Conservation (phyloP, 2,329 filamentous ascomycete genomes). For the Calonectria hongkongensis region DNA sequence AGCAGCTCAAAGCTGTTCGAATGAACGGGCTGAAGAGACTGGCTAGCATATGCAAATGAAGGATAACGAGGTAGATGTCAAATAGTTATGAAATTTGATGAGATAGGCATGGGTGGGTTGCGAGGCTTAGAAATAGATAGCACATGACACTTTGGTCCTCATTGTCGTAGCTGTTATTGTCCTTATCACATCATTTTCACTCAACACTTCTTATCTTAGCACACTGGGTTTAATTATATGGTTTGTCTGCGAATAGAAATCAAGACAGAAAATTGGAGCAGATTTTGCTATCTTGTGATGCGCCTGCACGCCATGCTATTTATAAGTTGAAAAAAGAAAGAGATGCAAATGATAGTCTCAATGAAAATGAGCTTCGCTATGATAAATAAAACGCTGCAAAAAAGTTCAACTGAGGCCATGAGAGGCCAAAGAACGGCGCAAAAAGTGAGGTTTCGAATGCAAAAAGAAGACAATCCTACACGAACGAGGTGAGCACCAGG, state of each 20-base stretch:
- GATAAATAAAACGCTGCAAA: neutral
- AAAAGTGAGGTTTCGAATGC: neutral
- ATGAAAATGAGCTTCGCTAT: neutral
- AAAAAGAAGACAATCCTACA: neutral
- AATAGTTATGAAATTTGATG: conserved; percentile 46
- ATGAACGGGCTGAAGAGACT: conserved; percentile 57
- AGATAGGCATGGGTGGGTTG: neutral
- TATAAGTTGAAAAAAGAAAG: neutral
- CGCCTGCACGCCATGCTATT: neutral
- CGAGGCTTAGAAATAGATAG: conserved; percentile 29
- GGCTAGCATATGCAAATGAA: conserved; percentile 55
- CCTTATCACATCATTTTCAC: conserved; percentile 26
- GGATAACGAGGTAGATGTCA: conserved; percentile 46
- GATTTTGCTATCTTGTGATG: neutral
- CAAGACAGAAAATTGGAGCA: neutral
- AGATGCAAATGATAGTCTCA: neutral
- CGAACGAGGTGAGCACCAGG: neutral
- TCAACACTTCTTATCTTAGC: neutral
- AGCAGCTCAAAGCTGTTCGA: conserved; percentile 58
- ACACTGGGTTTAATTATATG: neutral
- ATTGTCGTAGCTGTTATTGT: conserved; percentile 40
- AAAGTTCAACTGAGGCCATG: no score
- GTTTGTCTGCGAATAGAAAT: neutral
- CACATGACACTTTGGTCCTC: conserved; percentile 28
- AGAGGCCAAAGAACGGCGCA: neutral